Evolutionary conservation across 2,329 filamentous ascomycete species (phyloP).

Genomic region (Alternaria sp.): DNA sequence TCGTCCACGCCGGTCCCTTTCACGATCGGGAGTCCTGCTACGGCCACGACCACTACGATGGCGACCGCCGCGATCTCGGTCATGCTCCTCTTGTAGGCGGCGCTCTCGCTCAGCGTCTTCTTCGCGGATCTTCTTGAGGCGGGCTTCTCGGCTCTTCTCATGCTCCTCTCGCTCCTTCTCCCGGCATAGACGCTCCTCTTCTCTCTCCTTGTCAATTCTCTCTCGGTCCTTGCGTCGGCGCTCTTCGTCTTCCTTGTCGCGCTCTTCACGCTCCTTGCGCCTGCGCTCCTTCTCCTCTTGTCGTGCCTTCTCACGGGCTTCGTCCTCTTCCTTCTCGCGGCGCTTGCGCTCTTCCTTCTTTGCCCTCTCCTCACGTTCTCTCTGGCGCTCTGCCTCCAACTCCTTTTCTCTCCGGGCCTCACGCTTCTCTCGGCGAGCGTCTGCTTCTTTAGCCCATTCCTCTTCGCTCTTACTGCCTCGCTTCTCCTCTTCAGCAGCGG

Average conservation of each 20-base stretch:
- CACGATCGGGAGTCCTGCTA: slow-evolving; percentile 33
- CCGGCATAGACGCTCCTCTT: slow-evolving; percentile 57
- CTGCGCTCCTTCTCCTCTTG: slow-evolving; percentile 55
- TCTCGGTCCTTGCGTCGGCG: slow-evolving; percentile 40
- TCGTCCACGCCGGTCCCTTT: slow-evolving; percentile 30
- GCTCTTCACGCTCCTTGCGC: slow-evolving; percentile 40
- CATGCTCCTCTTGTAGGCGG: slow-evolving; percentile 57
- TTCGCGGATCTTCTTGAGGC: slow-evolving; percentile 49
- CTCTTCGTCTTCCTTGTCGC: slow-evolving; percentile 40
- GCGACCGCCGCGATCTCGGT: slow-evolving; percentile 55
- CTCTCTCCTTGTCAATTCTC: slow-evolving; percentile 50
- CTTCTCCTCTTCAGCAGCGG: slow-evolving; percentile 67
- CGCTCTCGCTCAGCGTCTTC: slow-evolving; percentile 44
- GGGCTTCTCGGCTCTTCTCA: slow-evolving; percentile 53
- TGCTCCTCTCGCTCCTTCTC: slow-evolving; percentile 51
- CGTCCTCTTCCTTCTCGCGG: slow-evolving; percentile 56
- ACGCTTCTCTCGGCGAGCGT: slow-evolving; percentile 65
- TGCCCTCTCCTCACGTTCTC: slow-evolving; percentile 59
- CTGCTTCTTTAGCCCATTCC: slow-evolving; percentile 73
- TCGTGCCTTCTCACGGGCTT: slow-evolving; percentile 53
- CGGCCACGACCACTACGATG: slow-evolving; percentile 37
- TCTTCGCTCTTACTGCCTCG: slow-evolving; percentile 76
- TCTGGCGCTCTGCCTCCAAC: slow-evolving; percentile 64
- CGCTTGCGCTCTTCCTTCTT: slow-evolving; percentile 63
- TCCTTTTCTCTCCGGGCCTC: slow-evolving; percentile 68